Evolutionary conservation across 2,329 filamentous ascomycete species (phyloP).

Genomic region (Pyrenochaeta sp.): DNA sequence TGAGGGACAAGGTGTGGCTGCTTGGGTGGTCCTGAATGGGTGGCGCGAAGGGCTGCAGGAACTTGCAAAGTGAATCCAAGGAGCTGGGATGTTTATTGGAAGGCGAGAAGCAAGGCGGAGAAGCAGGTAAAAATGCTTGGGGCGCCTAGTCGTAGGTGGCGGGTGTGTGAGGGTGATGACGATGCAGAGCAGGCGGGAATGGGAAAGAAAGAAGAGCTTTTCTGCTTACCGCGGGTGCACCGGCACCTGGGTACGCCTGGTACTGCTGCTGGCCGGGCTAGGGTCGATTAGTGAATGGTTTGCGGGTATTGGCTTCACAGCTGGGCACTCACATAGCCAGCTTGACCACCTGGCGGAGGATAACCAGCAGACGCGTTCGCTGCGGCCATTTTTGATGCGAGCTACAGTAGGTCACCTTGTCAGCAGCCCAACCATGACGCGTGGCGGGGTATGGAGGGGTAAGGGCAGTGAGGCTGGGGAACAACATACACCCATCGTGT

Average conservation of each 20-base stretch:
- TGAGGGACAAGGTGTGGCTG: conserved; percentile 20
- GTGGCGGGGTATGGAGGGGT: conserved; percentile 32
- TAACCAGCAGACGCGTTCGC: conserved; percentile 47
- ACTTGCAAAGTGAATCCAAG: conserved; percentile 4
- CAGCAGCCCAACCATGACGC: conserved; percentile 40
- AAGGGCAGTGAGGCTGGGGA: conserved; percentile 11
- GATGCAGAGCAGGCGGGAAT: conserved; percentile 41
- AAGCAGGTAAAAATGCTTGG: conserved; percentile 20
- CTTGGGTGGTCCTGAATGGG: conserved; percentile 1
- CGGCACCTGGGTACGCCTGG: conserved; percentile 63
- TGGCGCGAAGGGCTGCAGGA: not conserved
- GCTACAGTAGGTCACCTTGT: conserved; percentile 41
- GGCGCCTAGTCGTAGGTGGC: conserved; percentile 29
- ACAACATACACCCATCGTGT: conserved; percentile 30
- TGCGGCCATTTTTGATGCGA: conserved; percentile 59
- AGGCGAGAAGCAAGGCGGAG: conserved; percentile 37
- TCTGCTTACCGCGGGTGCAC: conserved; percentile 45
- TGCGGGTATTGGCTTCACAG: conserved; percentile 10
- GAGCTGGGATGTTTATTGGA: conserved; percentile 28
- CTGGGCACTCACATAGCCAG: conserved; percentile 62
- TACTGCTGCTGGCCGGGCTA: conserved; percentile 61
- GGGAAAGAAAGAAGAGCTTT: conserved; percentile 30
- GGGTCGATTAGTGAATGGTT: conserved; percentile 31
- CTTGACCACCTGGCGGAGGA: conserved; percentile 49
- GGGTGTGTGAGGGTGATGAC: conserved; percentile 38